A percentile compares a stretch with the other conserved stretches of the same genome.
phyloP scores from a whole-genome alignment of 2,329 filamentous ascomycete genomes.

The Colletotrichum sp. region DNA sequence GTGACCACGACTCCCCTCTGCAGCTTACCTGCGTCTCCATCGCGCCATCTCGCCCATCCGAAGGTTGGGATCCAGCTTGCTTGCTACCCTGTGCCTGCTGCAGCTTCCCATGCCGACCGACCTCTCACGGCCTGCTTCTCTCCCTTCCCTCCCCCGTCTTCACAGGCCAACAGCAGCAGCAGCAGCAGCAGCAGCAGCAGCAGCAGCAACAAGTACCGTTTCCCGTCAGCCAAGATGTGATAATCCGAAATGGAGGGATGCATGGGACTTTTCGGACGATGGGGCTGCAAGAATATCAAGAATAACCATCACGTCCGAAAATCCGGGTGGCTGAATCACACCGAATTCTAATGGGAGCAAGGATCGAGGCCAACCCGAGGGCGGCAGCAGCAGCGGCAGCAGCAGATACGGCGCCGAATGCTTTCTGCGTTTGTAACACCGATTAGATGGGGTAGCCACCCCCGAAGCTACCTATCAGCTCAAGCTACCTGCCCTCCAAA shows the following conservation, averaged over 20 bases:
- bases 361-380: neutral
- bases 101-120: neutral
- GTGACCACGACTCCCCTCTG: conserved; percentile 15
- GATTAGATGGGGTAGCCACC: neutral
- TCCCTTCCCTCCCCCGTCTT: neutral
- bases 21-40: conserved; percentile 5
- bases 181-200: neutral
- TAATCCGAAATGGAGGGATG: neutral
- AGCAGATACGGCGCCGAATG: neutral
- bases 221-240: neutral
- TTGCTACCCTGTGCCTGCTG: neutral
- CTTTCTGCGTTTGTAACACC: neutral
- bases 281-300: neutral
- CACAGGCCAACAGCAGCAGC: neutral
- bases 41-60: neutral
- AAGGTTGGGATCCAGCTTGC: neutral
- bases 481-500: neutral
- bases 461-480: neutral
- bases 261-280: neutral
- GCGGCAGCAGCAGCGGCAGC: neutral
- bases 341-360: neutral
- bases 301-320: neutral
- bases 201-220: neutral
- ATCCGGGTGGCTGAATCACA: neutral
- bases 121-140: neutral